phyloP scores from a whole-genome alignment of 2,329 filamentous ascomycete genomes.

The Hortaea werneckii region DNA sequence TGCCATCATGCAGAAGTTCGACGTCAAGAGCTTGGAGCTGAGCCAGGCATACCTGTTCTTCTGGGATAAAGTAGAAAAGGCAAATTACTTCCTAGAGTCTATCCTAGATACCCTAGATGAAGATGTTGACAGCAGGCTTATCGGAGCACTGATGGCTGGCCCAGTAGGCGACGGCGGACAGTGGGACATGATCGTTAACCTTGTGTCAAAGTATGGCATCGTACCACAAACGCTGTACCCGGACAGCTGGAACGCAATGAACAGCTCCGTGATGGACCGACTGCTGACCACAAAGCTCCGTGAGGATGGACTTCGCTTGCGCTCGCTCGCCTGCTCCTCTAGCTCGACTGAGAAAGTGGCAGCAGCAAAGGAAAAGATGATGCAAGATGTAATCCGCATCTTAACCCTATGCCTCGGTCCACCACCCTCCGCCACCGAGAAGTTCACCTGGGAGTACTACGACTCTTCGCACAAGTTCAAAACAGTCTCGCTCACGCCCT shows the following conservation, averaged over 20 bases:
- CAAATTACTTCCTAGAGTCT: constrained; percentile 81
- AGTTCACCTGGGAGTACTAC: constrained; percentile 73
- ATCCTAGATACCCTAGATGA: constrained; percentile 64
- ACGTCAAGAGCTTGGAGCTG: constrained; percentile 70
- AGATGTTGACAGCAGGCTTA: constrained; percentile 60
- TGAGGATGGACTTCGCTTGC: constrained; percentile 68
- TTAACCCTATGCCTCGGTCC: constrained; percentile 75
- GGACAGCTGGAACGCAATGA: constrained; percentile 68
- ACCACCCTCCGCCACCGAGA: constrained; percentile 56
- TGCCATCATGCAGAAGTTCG: constrained; percentile 76
- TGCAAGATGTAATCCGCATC: constrained; percentile 70
- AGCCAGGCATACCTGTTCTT: constrained; percentile 83
- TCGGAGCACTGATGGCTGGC: constrained; percentile 57
- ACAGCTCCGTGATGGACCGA: constrained; percentile 58
- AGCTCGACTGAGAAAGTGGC: constrained; percentile 29
- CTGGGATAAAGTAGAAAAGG: constrained; percentile 89
- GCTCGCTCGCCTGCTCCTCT: constrained; percentile 41
- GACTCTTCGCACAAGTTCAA: constrained; percentile 58
- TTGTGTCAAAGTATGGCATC: constrained; percentile 62
- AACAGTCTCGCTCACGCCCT: constrained; percentile 54
- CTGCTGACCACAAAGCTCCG: constrained; percentile 76
- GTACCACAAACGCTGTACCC: constrained; percentile 72
- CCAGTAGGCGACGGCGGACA: constrained; percentile 76
- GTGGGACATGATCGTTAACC: constrained; percentile 71
- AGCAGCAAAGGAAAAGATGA: constrained; percentile 58